Conservation (phyloP, 192 early-diverging fungal species). For the Obelidium mucronatum region DNA sequence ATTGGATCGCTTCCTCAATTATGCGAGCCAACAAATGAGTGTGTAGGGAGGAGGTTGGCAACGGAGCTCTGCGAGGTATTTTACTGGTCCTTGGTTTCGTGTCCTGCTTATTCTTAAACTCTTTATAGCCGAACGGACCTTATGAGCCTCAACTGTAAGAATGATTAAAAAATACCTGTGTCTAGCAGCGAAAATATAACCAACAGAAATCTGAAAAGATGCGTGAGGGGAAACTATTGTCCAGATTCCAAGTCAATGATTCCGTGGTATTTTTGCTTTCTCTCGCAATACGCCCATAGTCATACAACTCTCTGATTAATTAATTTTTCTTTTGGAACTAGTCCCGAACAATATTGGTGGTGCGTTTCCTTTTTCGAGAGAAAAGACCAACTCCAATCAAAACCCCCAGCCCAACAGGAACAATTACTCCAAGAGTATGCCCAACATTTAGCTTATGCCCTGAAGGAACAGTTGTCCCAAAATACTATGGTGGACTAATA, state of each 20-base stretch:
- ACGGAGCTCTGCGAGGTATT: background rate
- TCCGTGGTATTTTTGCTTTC: background rate
- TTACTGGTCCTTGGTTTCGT: background rate
- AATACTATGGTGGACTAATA: slow-evolving; percentile 24
- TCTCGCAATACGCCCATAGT: too few relatives aligned
- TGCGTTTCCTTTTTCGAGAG: background rate
- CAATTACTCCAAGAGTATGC: slow-evolving; percentile 5
- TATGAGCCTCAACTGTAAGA: too few relatives aligned
- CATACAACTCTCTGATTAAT: background rate
- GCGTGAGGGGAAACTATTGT: too few relatives aligned
- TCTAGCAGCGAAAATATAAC: too few relatives aligned
- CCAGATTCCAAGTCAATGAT: background rate
- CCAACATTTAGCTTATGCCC: slow-evolving; percentile 23
- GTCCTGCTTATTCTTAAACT: too few relatives aligned
- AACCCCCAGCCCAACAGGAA: slow-evolving; percentile 10
- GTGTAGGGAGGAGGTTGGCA: background rate
- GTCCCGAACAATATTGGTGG: background rate
- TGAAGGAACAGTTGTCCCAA: slow-evolving; percentile 18
- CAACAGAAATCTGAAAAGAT: too few relatives aligned
- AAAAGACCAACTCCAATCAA: background rate
- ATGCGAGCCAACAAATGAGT: slow-evolving; percentile 5
- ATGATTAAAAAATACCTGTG: too few relatives aligned
- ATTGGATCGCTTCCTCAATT: slow-evolving; percentile 20
- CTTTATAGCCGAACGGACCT: too few relatives aligned
- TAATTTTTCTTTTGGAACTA: background rate